Percentiles rank a stretch among this genome's conserved stretches.
These are phyloP conservation scores for Penicillium nucicola DNA, from an alignment of 495 filamentous ascomycete genomes.

Conservation along the genomic window DNA sequence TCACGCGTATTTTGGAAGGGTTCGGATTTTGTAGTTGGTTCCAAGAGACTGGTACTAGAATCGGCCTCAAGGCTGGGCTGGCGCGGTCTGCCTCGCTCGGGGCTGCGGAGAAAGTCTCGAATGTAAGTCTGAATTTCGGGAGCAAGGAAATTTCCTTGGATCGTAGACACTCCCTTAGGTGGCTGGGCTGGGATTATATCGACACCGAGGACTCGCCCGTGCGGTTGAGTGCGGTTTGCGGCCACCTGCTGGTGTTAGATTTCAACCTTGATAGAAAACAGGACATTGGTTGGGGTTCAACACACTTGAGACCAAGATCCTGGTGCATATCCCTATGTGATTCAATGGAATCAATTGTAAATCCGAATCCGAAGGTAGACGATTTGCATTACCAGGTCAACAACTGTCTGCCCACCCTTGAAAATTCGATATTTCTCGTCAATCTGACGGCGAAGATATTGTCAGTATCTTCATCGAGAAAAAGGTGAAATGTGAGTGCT, in stretches of 20 bases:
- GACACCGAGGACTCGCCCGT: constrained; percentile 81
- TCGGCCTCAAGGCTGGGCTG: constrained; percentile 7
- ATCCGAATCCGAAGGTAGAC: background rate
- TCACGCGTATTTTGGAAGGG: background rate
- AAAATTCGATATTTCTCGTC: constrained; percentile 80
- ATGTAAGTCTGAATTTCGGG: constrained; percentile 68
- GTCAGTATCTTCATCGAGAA: background rate
- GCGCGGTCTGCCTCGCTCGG: constrained; percentile 53
- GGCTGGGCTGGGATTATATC: constrained; percentile 91
- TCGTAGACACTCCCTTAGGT: constrained; percentile 81
- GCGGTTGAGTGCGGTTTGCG: constrained; percentile 66
- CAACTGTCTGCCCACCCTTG: constrained; percentile 72
- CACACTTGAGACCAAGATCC: constrained; percentile 89
- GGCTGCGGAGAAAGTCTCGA: constrained; percentile 67
- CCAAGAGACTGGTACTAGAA: constrained; percentile 9
- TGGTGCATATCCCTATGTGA: constrained; percentile 78
- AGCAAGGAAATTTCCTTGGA: constrained; percentile 89
- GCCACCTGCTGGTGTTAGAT: constrained; percentile 60
- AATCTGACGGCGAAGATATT: constrained; percentile 48
- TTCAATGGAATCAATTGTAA: constrained; percentile 13
- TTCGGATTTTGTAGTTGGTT: background rate
- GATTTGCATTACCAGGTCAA: constrained; percentile 67
- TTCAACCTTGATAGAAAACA: constrained; percentile 1
- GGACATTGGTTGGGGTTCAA: background rate
- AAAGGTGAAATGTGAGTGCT: background rate